phyloP scores from a whole-genome alignment of 1,139 yeast genomes.

The Hanseniaspora gamundiae region DNA sequence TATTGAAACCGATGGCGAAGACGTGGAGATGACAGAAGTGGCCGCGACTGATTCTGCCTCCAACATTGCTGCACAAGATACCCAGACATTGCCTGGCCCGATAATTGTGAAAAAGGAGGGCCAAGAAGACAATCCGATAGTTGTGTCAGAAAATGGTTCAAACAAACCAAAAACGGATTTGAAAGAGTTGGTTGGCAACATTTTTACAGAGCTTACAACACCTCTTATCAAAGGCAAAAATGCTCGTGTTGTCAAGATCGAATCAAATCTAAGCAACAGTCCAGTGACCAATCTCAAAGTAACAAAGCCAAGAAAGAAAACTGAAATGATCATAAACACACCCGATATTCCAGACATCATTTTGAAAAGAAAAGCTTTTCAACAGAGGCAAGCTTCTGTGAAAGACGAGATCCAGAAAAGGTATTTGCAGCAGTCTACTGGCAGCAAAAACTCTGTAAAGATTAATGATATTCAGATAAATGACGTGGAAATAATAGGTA shows the following conservation, averaged over 20 bases:
- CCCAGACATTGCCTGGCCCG: background rate
- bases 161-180: background rate
- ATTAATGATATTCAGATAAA: background rate
- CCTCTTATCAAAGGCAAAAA: background rate
- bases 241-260: background rate
- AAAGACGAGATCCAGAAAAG: too few species aligned
- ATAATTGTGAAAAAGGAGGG: background rate
- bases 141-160: background rate
- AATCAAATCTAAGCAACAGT: background rate
- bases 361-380: background rate
- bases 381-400: background rate
- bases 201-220: background rate
- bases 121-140: background rate
- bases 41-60: background rate
- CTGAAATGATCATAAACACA: background rate
- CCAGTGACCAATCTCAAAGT: background rate
- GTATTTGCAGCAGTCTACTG: too few species aligned
- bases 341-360: background rate
- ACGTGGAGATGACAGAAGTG: background rate
- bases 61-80: too few species aligned
- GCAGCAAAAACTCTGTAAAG: background rate
- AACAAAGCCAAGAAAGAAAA: background rate
- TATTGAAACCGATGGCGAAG: background rate
- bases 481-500: background rate
- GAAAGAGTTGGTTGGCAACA: background rate